phyloP scores from a whole-genome alignment of 2,329 filamentous ascomycete genomes.

The Cadophora luteo-olivacea region DNA sequence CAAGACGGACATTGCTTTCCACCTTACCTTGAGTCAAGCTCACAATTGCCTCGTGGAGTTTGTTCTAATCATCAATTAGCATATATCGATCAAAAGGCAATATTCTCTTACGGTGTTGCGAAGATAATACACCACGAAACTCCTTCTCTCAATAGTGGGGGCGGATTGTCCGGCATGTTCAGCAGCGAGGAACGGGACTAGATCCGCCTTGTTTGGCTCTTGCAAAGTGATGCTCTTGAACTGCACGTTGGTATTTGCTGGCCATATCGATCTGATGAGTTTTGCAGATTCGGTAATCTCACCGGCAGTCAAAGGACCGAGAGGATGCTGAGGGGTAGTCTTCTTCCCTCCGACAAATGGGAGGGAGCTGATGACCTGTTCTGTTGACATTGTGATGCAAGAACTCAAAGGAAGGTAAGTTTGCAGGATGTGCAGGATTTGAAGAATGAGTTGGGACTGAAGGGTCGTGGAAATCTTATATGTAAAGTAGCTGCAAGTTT shows the following conservation, averaged over 20 bases:
- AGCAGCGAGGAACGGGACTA: slow-evolving; percentile 57
- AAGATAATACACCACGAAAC: slow-evolving; percentile 65
- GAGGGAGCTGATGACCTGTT: slow-evolving; percentile 38
- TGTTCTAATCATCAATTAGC: slow-evolving; percentile 52
- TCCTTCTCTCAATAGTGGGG: slow-evolving; percentile 54
- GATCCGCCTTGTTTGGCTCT: slow-evolving; percentile 60
- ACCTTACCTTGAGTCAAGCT: slow-evolving; percentile 58
- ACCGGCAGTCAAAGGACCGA: slow-evolving; percentile 62
- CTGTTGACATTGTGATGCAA: slow-evolving; percentile 36
- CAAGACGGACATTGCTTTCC: slow-evolving; percentile 64
- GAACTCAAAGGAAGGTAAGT: not conserved
- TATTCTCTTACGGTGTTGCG: slow-evolving; percentile 58
- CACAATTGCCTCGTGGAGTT: slow-evolving; percentile 65
- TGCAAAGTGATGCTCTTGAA: slow-evolving; percentile 69
- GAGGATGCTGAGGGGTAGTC: slow-evolving; percentile 53
- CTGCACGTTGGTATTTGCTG: slow-evolving; percentile 59
- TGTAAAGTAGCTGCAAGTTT: not conserved
- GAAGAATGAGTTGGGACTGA: not conserved
- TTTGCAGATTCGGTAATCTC: slow-evolving; percentile 60
- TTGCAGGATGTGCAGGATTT: not conserved
- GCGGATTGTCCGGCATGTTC: slow-evolving; percentile 51
- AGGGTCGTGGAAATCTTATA: slow-evolving; percentile 3
- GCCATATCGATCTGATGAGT: slow-evolving; percentile 61
- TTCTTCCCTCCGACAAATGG: slow-evolving; percentile 38
- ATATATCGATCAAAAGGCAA: not conserved